These are phyloP conservation scores for Curvularia lunata DNA, from an alignment of 2,329 filamentous ascomycete species.

Conservation along the genomic window DNA sequence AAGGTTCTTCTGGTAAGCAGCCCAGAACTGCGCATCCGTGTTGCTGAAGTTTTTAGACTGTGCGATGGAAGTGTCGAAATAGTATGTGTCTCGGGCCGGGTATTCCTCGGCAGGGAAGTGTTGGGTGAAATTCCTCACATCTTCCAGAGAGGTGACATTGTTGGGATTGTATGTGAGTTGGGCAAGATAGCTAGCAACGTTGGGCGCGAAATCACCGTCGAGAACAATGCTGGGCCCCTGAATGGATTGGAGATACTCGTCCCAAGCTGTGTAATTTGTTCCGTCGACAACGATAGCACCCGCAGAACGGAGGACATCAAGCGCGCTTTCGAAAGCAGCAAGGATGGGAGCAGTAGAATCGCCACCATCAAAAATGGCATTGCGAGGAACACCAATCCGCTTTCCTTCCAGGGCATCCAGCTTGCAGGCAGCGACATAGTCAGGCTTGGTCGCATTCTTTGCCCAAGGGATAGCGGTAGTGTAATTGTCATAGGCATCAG, in stretches of 20 bases:
- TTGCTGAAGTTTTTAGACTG: slow-evolving; percentile 59
- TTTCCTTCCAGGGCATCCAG: slow-evolving; percentile 60
- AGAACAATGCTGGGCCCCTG: slow-evolving; percentile 55
- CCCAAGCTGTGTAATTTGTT: slow-evolving; percentile 63
- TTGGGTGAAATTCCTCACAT: slow-evolving; percentile 64
- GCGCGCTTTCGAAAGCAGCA: slow-evolving; percentile 62
- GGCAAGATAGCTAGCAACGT: slow-evolving; percentile 64
- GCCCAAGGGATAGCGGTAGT: slow-evolving; percentile 62
- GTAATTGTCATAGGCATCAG: slow-evolving; percentile 62
- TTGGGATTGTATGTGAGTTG: slow-evolving; percentile 65
- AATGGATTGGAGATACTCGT: slow-evolving; percentile 51
- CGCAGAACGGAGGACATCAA: slow-evolving; percentile 60
- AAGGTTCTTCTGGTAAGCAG: slow-evolving; percentile 60
- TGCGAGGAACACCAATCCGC: slow-evolving; percentile 69
- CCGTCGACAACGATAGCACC: slow-evolving; percentile 67
- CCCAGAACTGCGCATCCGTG: slow-evolving; percentile 63
- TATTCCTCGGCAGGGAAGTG: slow-evolving; percentile 62
- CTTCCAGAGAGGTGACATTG: slow-evolving; percentile 58
- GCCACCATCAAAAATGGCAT: slow-evolving; percentile 56
- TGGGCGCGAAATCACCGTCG: slow-evolving; percentile 64
- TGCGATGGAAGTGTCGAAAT: slow-evolving; percentile 62
- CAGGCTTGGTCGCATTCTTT: slow-evolving; percentile 53
- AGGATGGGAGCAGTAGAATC: slow-evolving; percentile 50
- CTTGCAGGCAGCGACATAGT: slow-evolving; percentile 67
- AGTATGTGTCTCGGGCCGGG: slow-evolving; percentile 63